Evolutionary conservation across 148 eudicot species (phyloP), one percentile per base, ranked within the genome.

Genomic region (Diospyros kaki): DNA sequence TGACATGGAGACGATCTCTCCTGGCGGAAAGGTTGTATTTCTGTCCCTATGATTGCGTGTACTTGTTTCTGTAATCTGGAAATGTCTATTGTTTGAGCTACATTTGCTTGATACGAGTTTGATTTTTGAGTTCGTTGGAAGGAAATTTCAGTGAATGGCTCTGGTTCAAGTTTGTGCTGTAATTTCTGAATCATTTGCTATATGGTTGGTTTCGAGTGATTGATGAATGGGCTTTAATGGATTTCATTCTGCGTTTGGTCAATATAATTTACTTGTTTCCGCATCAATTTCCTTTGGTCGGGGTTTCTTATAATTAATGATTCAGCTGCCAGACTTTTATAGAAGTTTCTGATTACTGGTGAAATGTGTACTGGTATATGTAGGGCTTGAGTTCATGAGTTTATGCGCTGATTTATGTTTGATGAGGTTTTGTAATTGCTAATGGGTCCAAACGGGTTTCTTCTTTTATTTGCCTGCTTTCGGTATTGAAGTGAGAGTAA

Each of bases 1-100:
- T 48, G 85, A 87, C 80, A 87, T 90, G 81, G 92, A 85, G 14
- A 73, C 89, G 28, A 76, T 82, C 81, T 83, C 86, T 64, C 76
- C 87, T 72, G 82, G 84, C 75, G 85, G 86, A 77, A 85, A 88
- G 95, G 95, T 90, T 14, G 46, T 0, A 38, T 65, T 3, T 13
- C 2, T 41, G 2, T 12, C 58, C 38, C 9, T 48, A 45, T 10
- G 17, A 12, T 39, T 1, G 8, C 56, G 2, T 48, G 13, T 61
- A 62, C 43, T 4, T 58, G 6, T 41, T 4, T 50, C 6, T 14
- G 1, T 7, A 11, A 13, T 43, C 14, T 54, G 15, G 18, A 43
- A 39, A 12, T 61, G 43, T 72, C 4, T 45, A 40, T 75, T 18
- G 1, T 51, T 60, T 63, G 65, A 70, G 68, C 60, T 74, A 52